These are phyloP conservation scores for Trametes polyzona DNA, from an alignment of 1,284 basidiomycete genomes.

Conservation along the genomic window DNA sequence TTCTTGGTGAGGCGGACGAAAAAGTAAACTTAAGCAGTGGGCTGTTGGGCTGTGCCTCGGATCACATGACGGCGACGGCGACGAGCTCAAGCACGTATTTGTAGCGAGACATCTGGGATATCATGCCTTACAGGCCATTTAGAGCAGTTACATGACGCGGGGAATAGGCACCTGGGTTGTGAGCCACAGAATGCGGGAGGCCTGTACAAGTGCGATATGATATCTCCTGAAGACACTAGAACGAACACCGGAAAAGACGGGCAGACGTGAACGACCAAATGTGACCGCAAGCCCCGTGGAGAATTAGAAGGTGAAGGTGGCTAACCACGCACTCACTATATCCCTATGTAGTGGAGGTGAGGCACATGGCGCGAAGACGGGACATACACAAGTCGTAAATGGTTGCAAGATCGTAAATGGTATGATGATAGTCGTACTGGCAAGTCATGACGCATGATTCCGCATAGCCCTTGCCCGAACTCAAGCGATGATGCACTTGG, in stretches of 20 bases:
- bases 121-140: constrained; percentile 19
- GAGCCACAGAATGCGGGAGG: constrained; percentile 4
- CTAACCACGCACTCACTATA: constrained; percentile 23
- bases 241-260: constrained; percentile 22
- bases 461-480: constrained; percentile 8
- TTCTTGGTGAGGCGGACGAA: background rate
- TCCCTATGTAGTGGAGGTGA: constrained; percentile 18
- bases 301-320: constrained; percentile 18
- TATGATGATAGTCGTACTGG: constrained; percentile 34
- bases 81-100: background rate
- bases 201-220: constrained; percentile 30
- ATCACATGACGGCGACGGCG: constrained; percentile 21
- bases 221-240: constrained; percentile 29
- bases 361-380: constrained; percentile 21
- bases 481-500: constrained; percentile 76
- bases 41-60: background rate
- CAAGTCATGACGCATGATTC: constrained; percentile 27
- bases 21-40: background rate
- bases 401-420: constrained; percentile 40
- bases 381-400: constrained; percentile 39
- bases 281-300: constrained; percentile 22
- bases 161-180: constrained; percentile 13
- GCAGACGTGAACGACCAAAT: constrained; percentile 19
- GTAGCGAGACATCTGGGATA: constrained; percentile 7
- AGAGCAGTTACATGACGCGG: constrained; percentile 19